Conservation (phyloP, 495 filamentous ascomycete species). For the Tricharina praecox region DNA sequence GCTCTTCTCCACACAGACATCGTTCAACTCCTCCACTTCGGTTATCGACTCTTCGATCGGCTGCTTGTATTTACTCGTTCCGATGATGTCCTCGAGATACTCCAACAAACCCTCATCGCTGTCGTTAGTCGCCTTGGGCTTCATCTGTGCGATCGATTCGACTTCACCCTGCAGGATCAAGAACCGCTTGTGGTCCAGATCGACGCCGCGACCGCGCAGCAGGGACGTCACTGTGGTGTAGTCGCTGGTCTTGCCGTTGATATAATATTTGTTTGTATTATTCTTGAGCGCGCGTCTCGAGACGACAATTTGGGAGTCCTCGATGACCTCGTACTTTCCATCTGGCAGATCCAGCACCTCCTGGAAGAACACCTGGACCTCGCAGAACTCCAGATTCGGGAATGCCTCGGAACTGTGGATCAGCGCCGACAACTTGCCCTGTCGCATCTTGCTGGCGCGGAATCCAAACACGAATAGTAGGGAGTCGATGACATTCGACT, state of each 20-base stretch:
- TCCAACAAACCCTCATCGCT: conserved; percentile 92
- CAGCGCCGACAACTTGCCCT: conserved; percentile 92
- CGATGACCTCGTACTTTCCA: conserved; percentile 55
- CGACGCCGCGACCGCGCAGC: conserved; percentile 75
- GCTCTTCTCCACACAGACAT: conserved; percentile 86
- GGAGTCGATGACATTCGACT: conserved; percentile 97
- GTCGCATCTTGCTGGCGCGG: conserved; percentile 96
- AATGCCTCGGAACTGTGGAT: conserved; percentile 88
- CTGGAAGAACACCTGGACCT: conserved; percentile 89
- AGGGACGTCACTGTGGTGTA: conserved; percentile 80
- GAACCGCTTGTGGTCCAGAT: conserved; percentile 96
- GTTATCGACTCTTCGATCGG: conserved; percentile 85
- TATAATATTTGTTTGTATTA: conserved; percentile 94
- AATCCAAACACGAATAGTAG: conserved; percentile 96
- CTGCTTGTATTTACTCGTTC: conserved; percentile 91
- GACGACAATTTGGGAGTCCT: conserved; percentile 67
- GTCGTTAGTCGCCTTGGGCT: conserved; percentile 81
- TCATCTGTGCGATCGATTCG: conserved; percentile 98
- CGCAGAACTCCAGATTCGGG: conserved; percentile 73
- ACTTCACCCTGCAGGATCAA: conserved; percentile 95
- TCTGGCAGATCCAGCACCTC: conserved; percentile 74
- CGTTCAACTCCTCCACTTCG: conserved; percentile 81
- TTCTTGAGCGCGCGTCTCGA: conserved; percentile 93
- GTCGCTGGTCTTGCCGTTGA: conserved; percentile 71
- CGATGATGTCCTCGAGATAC: conserved; percentile 96